A percentile compares a stretch with the other conserved stretches of the same genome.
Evolutionary conservation across 2,329 filamentous ascomycete species (phyloP).

Genomic region (Neonectria hederae): DNA sequence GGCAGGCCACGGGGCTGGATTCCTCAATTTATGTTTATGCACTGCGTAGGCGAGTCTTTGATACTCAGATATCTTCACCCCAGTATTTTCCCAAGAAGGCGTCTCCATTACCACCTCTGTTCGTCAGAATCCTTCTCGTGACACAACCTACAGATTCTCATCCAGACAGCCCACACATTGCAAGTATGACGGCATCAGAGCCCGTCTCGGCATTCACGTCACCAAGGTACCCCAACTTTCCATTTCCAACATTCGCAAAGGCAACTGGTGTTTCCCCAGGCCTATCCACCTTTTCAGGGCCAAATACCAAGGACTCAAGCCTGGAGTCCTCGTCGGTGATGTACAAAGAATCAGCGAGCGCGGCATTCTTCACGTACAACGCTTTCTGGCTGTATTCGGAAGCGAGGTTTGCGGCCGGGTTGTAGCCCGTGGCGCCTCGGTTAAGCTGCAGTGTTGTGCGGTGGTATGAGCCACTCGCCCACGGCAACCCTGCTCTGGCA

Average conservation of each 20-base stretch:
- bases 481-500: slow-evolving; percentile 34
- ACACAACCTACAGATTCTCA: not conserved
- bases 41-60: too few relatives aligned
- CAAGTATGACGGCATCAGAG: slow-evolving; percentile 39
- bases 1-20: not conserved
- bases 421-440: slow-evolving; percentile 18
- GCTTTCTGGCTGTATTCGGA: slow-evolving; percentile 42
- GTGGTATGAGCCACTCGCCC: slow-evolving; percentile 34
- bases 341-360: slow-evolving; percentile 39
- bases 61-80: too few relatives aligned
- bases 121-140: not conserved
- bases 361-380: slow-evolving; percentile 37
- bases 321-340: slow-evolving; percentile 14
- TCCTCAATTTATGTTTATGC: not conserved
- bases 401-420: slow-evolving; percentile 25
- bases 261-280: slow-evolving; percentile 35
- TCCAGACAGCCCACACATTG: slow-evolving; percentile 39
- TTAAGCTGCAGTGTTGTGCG: slow-evolving; percentile 38
- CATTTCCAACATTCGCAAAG: slow-evolving; percentile 41
- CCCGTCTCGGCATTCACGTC: slow-evolving; percentile 42
- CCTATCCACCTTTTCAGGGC: slow-evolving; percentile 2
- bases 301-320: slow-evolving; percentile 12
- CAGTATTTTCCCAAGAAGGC: not conserved
- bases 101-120: not conserved
- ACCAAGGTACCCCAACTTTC: slow-evolving; percentile 44